Conservation (phyloP, 2,329 filamentous ascomycete genomes). For the Xylaria multiplex region DNA sequence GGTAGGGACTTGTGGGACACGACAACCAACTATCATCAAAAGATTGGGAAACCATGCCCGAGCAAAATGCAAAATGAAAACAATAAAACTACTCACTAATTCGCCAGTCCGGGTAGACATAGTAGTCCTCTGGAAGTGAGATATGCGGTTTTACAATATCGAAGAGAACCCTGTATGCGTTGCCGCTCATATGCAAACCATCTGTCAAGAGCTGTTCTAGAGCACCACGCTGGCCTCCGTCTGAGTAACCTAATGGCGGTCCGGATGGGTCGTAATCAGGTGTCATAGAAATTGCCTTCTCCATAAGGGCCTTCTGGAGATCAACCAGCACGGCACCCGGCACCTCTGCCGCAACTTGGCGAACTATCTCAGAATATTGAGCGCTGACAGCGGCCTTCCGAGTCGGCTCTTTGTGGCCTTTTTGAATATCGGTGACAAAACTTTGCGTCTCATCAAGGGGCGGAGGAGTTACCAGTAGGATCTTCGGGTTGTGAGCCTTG, state of each 20-base stretch:
- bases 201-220: slow-evolving; percentile 65
- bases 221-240: slow-evolving; percentile 61
- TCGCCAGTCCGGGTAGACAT: slow-evolving; percentile 62
- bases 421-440: slow-evolving; percentile 57
- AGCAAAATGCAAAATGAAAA: slow-evolving; percentile 1
- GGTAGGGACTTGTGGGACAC: not conserved
- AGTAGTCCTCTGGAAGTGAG: slow-evolving; percentile 51
- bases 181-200: slow-evolving; percentile 66
- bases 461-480: slow-evolving; percentile 83
- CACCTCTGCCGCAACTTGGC: slow-evolving; percentile 74
- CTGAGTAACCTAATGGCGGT: slow-evolving; percentile 60
- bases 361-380: slow-evolving; percentile 67
- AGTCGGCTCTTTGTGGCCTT: slow-evolving; percentile 56
- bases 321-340: slow-evolving; percentile 78
- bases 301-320: slow-evolving; percentile 82
- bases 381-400: slow-evolving; percentile 61
- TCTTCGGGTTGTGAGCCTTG: slow-evolving; percentile 73
- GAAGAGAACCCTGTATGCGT: slow-evolving; percentile 62
- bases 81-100: slow-evolving; percentile 28
- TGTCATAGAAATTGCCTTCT: slow-evolving; percentile 68
- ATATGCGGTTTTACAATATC: slow-evolving; percentile 58
- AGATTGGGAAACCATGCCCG: not conserved
- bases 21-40: not conserved
- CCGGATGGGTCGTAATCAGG: slow-evolving; percentile 63
- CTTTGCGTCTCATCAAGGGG: slow-evolving; percentile 81